Base-by-base conservation (phyloP, 805 yeast genomes). In the Debaryomyces hansenii region DNA sequence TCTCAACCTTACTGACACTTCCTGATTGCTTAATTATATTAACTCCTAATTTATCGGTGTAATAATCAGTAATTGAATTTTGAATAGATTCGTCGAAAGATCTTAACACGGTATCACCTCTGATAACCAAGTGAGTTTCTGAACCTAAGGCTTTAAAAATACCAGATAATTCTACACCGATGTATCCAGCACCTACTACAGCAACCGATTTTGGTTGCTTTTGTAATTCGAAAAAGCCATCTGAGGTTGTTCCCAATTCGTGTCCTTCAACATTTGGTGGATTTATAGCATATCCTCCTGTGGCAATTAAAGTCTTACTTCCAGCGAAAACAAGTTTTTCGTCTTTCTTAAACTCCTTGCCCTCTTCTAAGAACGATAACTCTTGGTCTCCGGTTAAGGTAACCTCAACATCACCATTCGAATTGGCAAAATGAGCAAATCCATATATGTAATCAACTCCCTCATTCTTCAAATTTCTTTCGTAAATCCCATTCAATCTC, bases 111-210 rank as follows among this genome's bases (percentile, higher is more conserved):
- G 91, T 85, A 48, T 91, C 92, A 54, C 96, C 95, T 74, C 99
- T 84, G 52, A 92, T 87, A 50, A 92, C 79, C 66, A 94, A 66
- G 64, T 88, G 92, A 40, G 96, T 85, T 55, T 92, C 90, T 12
- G 92, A 64, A 14, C 96, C 96, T 51, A 94, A 77, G 20, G 90
- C 90, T 54, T 87, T 79, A 82, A 94, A 92, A 38, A 94, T 90
- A 52, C 99, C 99, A 5, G 97, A 87, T 42, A 94, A 79, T 73
- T 94, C 99, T 40, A 90, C 86, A 47, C 96, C 98, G 64, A 94
- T 94, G 72, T 94, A 94, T 37, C 99, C 99, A 33, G 97, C 97
- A 57, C 99, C 99, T 10, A 94, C 96, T 50, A 94, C 78, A 1
- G 95, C 98, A 24, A 92, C 98, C 41, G 84, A 78, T 68, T 90